Evolutionary conservation across 2,329 filamentous ascomycete genomes (phyloP).

Genomic region (Lojkania enalia): DNA sequence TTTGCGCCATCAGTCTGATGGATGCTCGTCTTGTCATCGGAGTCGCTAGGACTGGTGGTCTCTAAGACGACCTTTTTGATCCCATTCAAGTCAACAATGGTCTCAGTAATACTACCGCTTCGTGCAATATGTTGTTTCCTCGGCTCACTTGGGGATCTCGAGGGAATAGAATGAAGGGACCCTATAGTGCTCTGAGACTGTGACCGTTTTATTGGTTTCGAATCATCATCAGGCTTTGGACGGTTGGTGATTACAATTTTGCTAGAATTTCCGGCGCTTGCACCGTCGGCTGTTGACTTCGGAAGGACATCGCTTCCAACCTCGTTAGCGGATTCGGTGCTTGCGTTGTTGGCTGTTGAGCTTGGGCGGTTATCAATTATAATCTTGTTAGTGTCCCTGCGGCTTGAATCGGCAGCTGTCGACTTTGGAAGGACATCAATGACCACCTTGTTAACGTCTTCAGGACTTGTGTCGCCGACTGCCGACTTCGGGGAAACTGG

Average conservation of each 20-base stretch:
- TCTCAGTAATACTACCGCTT: conserved; percentile 79
- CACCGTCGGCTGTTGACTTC: too few relatives aligned
- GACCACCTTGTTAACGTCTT: too few relatives aligned
- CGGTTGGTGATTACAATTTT: too few relatives aligned
- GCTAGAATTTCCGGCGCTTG: too few relatives aligned
- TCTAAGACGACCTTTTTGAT: conserved; percentile 77
- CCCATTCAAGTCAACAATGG: conserved; percentile 72
- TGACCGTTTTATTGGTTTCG: conserved; percentile 18
- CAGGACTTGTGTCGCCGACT: conserved; percentile 9
- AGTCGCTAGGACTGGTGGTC: conserved; percentile 61
- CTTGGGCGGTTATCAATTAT: conserved; percentile 19
- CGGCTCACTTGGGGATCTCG: conserved; percentile 27
- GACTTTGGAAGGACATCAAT: too few relatives aligned
- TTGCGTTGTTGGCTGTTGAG: too few relatives aligned
- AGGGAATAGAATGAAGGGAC: conserved; percentile 32
- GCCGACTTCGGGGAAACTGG: conserved; percentile 30
- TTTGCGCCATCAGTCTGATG: conserved; percentile 26
- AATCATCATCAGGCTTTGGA: conserved; percentile 14
- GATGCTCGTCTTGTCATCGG: conserved; percentile 27
- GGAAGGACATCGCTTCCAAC: neutral
- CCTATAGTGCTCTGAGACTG: conserved; percentile 39
- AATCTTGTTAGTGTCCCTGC: conserved; percentile 21
- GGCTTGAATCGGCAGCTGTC: too few relatives aligned
- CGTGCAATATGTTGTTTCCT: conserved; percentile 58
- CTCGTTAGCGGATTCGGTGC: too few relatives aligned